Conservation (phyloP, 305 asterid species). For the Fraxinus greggii region DNA sequence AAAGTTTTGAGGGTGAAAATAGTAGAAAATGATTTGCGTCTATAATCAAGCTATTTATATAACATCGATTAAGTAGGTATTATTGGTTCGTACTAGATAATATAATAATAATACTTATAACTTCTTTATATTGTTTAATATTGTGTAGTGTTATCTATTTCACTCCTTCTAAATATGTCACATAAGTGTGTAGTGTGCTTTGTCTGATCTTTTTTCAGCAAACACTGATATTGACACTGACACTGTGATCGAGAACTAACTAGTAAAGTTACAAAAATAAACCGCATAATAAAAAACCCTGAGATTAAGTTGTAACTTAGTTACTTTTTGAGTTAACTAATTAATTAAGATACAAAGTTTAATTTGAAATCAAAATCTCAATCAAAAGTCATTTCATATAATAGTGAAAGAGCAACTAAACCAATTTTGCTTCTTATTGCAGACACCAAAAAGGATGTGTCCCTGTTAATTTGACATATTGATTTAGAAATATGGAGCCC, state of each 20-base stretch:
- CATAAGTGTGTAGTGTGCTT: not conserved
- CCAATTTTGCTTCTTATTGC: constrained; percentile 18
- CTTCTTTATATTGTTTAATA: not conserved
- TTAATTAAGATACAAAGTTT: not conserved
- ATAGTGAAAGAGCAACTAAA: constrained; percentile 15
- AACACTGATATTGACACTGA: not conserved
- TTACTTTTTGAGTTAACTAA: not conserved
- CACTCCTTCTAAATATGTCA: not conserved
- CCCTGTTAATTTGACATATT: not conserved
- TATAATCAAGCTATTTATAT: not conserved
- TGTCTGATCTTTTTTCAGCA: not conserved
- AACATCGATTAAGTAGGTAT: too few relatives aligned
- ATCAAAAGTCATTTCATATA: constrained; percentile 1
- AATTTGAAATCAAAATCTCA: not conserved
- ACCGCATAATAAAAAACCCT: not conserved
- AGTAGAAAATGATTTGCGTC: not conserved
- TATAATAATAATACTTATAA: too few relatives aligned
- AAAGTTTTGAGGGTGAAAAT: not conserved
- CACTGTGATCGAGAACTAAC: not conserved
- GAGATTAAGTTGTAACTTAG: not conserved
- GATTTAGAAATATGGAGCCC: not conserved
- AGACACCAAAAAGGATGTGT: constrained; percentile 18
- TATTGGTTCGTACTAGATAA: not conserved
- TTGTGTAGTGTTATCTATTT: not conserved
- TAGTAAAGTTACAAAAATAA: not conserved